Base-by-base conservation (phyloP, 2,329 filamentous ascomycete species). In the Lachnellula arida region DNA sequence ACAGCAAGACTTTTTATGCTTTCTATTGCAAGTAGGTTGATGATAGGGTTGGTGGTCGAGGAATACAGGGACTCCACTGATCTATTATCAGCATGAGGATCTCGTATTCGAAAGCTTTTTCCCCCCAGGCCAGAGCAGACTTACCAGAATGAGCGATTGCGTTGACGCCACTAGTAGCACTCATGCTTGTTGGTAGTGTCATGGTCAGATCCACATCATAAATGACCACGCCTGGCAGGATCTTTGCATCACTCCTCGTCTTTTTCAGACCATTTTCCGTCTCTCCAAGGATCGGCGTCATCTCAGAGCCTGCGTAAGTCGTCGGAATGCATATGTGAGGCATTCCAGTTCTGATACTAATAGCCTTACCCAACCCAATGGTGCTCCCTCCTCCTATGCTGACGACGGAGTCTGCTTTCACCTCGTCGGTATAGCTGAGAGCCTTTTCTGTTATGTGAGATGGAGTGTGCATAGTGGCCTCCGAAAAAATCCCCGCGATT, bases 231-330 rank as follows among this genome's bases (percentile, higher is more conserved):
- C 74, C 76, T 0, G 84, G 84, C 19, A 85, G 70, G 54, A 86
- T 85, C 66, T 78, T 81, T 1, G 79, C 76, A 66, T 86, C 81
- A 4, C 71, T 74, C 32, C 76, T 72, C 3, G 83, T 86, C 54
- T 76, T 79, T 70, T 87, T 85, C 56, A 74, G 66, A 0, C 83
- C 82, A 52, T 80, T 75, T 12, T 75, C 72, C 0, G 82, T 86
- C 70, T 87, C 82, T 2, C 84, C 84, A 12, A 87, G 70, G 47
- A 86, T 84, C 0, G 83, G 80, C 3, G 84, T 86, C 76, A 87
- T 83, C 65, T 87, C 84, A 58, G 78, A 81, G 3, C 81, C 81
- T 5, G 81, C 78, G 64, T 84, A 85, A 0, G 81, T 83, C 2
- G 81, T 84, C n/a, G 81, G 80, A 49, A 85, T 78, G 62, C 79